Base-by-base conservation (phyloP, 1,284 basidiomycete species). In the Tremellales sp. region DNA sequence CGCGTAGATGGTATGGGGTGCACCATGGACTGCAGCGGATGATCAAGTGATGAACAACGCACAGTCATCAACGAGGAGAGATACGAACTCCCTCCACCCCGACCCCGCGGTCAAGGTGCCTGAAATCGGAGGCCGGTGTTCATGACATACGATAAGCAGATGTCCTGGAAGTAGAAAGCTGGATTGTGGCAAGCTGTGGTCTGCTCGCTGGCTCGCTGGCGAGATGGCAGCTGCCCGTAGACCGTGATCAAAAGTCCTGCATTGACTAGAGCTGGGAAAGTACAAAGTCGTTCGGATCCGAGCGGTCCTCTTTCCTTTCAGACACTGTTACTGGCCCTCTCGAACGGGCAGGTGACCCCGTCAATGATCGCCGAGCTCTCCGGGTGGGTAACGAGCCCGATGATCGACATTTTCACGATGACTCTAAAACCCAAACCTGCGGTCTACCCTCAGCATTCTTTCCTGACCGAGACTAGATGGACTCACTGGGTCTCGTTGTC, bases 291-390 rank as follows among this genome's bases (percentile, higher is more conserved):
- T 69, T 1, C 36, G 63, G 2, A 54, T 71, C 38, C 58, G 71
- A 14, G 55, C 54, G 3, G 58, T 70, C 22, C 57, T 71, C 2
- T 61, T 82, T 43, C 8, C 37, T 25, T 8, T 22, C 19, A 42
- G 7, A 29, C 26, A 9, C 31, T 26, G 31, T 44, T 34, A 9
- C n/a, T 9, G 36, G 42, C 21, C 21, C 22, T 34, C 65, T 87
- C 80, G 56, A 91, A 79, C 1, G 89, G 89, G 63, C 89, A 93
- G 13, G 76, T 67, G 0, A 83, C 84, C 56, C 81, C 77, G 6
- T 77, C 73, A 37, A 89, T 76, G 50, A 80, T 73, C 0, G 82
- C 79, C 0, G 81, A 78, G 0, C 81, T 74, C 16, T 70, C 70
- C 27, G 77, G 79, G 12, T 74, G 73, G 13, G 76, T 74, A 90